Conservation (phyloP, 2,329 filamentous ascomycete species). For the Xylaria sp. region DNA sequence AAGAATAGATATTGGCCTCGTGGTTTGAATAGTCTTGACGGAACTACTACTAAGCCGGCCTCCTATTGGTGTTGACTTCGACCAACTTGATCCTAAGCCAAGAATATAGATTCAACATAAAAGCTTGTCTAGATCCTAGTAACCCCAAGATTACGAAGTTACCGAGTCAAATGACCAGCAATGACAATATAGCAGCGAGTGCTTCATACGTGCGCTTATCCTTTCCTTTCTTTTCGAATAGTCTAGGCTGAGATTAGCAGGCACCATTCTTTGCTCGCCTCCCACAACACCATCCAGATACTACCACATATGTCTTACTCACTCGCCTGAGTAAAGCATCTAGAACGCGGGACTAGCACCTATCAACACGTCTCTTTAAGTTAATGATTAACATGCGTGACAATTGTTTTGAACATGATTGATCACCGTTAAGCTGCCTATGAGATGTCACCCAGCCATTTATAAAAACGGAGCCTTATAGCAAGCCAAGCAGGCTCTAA, state of each 20-base stretch:
- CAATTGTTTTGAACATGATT: neutral
- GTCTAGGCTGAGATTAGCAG: neutral
- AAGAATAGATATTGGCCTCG: neutral
- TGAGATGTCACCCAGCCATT: constrained; percentile 21
- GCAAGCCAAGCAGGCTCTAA: neutral
- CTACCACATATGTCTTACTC: neutral
- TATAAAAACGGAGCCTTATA: constrained; percentile 1
- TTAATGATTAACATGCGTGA: constrained; percentile 1
- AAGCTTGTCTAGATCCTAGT: neutral
- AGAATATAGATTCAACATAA: neutral
- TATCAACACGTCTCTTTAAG: constrained; percentile 3
- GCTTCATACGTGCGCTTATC: neutral
- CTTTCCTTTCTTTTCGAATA: neutral
- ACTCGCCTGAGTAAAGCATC: neutral
- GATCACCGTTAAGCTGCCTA: constrained; percentile 1
- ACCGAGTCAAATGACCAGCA: neutral
- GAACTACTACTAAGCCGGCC: neutral
- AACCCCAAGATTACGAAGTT: neutral
- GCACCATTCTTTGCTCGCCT: neutral
- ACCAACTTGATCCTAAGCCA: neutral
- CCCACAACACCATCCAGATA: neutral
- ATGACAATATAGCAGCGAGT: neutral
- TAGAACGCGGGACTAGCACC: constrained; percentile 3
- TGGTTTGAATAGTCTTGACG: neutral
- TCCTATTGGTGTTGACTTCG: neutral